These are phyloP conservation scores for Ocimum tenuiflorum DNA, from an alignment of 257 asterid genomes.

Conservation along the genomic window DNA sequence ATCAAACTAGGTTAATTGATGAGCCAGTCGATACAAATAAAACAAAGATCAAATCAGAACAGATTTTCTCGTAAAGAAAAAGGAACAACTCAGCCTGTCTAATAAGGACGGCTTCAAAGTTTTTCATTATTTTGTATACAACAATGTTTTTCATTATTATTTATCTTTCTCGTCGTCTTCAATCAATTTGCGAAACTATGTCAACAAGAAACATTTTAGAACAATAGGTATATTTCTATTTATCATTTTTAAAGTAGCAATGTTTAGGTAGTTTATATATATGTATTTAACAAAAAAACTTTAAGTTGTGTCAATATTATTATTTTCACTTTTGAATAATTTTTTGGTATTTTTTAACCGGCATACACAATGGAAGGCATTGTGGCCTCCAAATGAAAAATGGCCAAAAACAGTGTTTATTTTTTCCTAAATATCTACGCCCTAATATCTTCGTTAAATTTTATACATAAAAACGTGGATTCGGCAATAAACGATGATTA, in stretches of 20 bases:
- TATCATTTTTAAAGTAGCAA: too few species aligned
- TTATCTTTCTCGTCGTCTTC: neutral
- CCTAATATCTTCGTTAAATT: neutral
- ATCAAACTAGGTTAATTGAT: too few species aligned
- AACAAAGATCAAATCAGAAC: too few species aligned
- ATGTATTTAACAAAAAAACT: too few species aligned
- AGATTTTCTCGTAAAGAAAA: neutral
- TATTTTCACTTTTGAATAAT: too few species aligned
- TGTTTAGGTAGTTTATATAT: too few species aligned
- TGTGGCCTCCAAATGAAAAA: neutral
- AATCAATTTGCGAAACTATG: neutral
- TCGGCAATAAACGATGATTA: conserved; percentile 8
- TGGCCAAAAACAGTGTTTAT: neutral
- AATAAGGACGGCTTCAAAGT: neutral
- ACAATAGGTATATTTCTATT: neutral
- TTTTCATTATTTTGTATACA: neutral
- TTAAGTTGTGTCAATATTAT: too few species aligned
- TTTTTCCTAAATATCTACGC: neutral
- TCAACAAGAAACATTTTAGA: neutral
- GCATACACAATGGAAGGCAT: neutral
- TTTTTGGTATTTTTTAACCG: too few species aligned
- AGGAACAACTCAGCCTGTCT: neutral
- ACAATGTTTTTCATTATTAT: neutral
- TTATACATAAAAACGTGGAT: neutral
- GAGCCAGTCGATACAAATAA: too few species aligned